Percentiles rank a stretch among this genome's conserved stretches.
These are phyloP conservation scores for Trypanosoma brucei DNA, from an alignment of 208 protist species.

Conservation along the genomic window DNA sequence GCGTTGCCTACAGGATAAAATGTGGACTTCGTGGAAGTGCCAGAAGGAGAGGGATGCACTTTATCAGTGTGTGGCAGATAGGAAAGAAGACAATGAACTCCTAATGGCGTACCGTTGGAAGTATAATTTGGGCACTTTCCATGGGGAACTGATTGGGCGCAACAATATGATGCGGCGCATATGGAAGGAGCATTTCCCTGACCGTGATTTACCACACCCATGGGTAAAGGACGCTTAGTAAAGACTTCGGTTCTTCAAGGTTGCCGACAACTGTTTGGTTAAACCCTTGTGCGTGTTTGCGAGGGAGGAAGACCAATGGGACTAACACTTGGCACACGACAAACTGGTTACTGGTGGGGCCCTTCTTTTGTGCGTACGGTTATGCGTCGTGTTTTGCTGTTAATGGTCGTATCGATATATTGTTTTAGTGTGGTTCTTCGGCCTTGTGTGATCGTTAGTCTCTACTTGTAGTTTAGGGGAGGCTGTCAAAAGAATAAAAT, in stretches of 20 bases:
- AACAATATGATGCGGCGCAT: constrained; percentile 74
- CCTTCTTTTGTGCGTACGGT: no score
- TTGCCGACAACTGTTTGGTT: no score
- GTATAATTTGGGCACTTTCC: constrained; percentile 75
- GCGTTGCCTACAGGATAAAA: constrained; percentile 82
- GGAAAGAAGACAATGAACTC: constrained; percentile 40
- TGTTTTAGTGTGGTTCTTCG: no score
- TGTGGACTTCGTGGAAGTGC: constrained; percentile 89
- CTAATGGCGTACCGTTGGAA: constrained; percentile 79
- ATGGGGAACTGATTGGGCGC: constrained; percentile 72
- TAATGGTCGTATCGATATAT: no score
- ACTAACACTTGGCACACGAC: no score
- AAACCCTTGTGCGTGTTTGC: no score
- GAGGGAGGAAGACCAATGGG: no score
- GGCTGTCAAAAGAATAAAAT: no score
- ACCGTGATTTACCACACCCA: constrained; percentile 68
- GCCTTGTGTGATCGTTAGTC: no score
- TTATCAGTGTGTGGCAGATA: constrained; percentile 50
- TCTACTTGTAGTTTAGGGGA: no score
- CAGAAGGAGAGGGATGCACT: constrained; percentile 82
- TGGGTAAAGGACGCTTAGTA: constrained; percentile 68
- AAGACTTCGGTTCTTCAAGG: background rate
- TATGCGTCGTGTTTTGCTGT: no score
- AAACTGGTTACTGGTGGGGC: no score
- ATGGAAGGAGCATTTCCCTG: constrained; percentile 79